phyloP scores from a whole-genome alignment of 1,284 basidiomycete genomes.

The Trametes pubescens region DNA sequence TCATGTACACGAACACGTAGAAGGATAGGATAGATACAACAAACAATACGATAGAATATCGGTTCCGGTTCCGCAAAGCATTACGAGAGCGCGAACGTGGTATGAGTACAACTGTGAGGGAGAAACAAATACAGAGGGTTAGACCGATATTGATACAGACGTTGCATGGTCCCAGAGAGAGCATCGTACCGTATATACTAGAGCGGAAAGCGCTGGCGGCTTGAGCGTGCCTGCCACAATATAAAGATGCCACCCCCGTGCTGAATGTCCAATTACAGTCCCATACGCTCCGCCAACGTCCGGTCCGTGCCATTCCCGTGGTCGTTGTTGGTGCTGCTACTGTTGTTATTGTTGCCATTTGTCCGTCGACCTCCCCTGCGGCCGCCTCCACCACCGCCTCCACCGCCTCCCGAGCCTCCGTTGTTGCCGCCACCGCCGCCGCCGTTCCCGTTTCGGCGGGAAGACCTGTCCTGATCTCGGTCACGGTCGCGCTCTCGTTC shows the following conservation, averaged over 20 bases:
- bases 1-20: constrained; percentile 23
- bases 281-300: constrained; percentile 83
- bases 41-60: constrained; percentile 39
- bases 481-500: constrained; percentile 42
- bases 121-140: constrained; percentile 38
- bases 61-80: constrained; percentile 42
- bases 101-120: constrained; percentile 47
- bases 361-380: constrained; percentile 42
- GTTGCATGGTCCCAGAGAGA: constrained; percentile 32
- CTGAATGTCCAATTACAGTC: constrained; percentile 53
- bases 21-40: constrained; percentile 33
- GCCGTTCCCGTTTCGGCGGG: constrained; percentile 42
- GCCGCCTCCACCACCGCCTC: constrained; percentile 46
- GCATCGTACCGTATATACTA: constrained; percentile 57
- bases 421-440: constrained; percentile 33
- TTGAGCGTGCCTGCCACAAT: constrained; percentile 30
- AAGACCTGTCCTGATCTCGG: constrained; percentile 40
- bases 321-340: constrained; percentile 39
- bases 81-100: constrained; percentile 40
- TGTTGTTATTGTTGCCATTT: constrained; percentile 17
- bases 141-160: constrained; percentile 39
- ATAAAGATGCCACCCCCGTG: constrained; percentile 16
- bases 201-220: constrained; percentile 37
- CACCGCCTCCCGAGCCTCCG: constrained; percentile 22
- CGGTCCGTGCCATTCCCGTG: constrained; percentile 59